Evolutionary conservation across 1,139 yeast species (phyloP), one percentile per base, ranked within the genome.

Genomic region (Wickerhamomyces sp.): DNA sequence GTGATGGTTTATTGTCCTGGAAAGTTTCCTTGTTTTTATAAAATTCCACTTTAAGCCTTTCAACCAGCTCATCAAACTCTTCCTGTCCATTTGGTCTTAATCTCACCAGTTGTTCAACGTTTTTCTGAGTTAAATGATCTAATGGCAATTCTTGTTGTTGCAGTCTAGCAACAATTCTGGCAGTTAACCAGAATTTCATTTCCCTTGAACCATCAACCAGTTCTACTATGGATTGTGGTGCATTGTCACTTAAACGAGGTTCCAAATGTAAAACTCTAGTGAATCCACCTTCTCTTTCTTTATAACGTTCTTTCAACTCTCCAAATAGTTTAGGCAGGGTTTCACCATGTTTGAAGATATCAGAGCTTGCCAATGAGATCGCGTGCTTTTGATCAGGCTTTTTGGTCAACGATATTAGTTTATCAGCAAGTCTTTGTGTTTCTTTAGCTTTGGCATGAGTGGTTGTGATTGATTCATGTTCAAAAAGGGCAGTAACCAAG

Each of bases 151-250:
- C 79, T 61, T 84, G 91, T 45, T 77, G 68, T 65, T 87, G 83
- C 47, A 85, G 71, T 54, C 95, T 76, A 29, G 96, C 96, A 8
- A 86, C 94, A 2, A 80, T 73, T 62, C 88, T 79, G 27, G 96
- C 96, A 23, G 81, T 75, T 60, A 80, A 71, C 80, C 95, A 86
- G 55, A 81, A 77, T 57, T 84, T 80, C 71, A 87, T 76, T 61
- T 89, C 96, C 55, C 80, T 76, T 31, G 78, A 78, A 11, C 85
- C 82, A 56, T 87, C 96, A 2, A 93, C 95, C 44, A 94, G 72
- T 65, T 94, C 99, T 46, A 94, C 64, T 14, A 93, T 83, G 2
- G 95, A 83, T 75, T 87, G 93, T 26, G 94, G 93, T 0, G 98
- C 96, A 53, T 84, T 85, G 63, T 94, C 99, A 55, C 93, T 94